Evolutionary conservation across 805 yeast species (phyloP), one percentile per base, ranked within the genome.

Genomic region (Sugiyamaella americana): DNA sequence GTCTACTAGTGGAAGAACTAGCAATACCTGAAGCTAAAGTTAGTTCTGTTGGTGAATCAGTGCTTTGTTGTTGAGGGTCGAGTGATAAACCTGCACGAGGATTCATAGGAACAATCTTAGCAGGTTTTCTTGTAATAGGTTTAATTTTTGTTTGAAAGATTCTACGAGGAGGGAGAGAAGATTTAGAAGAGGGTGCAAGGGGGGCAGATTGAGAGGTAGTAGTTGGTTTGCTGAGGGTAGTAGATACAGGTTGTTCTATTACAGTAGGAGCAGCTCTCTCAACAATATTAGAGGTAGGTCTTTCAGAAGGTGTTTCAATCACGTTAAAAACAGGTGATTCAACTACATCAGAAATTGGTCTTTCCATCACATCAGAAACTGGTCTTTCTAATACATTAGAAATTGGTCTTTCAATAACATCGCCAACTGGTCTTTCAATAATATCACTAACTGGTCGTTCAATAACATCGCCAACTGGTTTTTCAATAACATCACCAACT

Each of bases 281-380:
- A 26, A 51, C 41, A 23, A 21, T 19, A 32, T 49, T 50, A 18
- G 58, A 51, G 5, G 11, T 41, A 4, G 48, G 26, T 18, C 51
- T 29, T 4, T 78, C 74, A 8, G 39, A 19, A 4, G 48, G 19
- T 17, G 49, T 20, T 35, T 50, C 54, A 4, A 46, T 16, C 34
- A 51, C 40, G 29, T 51, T 50, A 21, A 26, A 24, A 11, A 51
- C 52, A 3, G 52, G 50, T n/a, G 44, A 3, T 10, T 17, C 44
- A 13, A 36, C 35, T 3, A 29, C 16, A 5, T 29, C 44, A 23
- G 39, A 22, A 11, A 16, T 65, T 8, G 75, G 47, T 44, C 68
- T 60, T 47, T 72, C 71, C 30, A 50, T 39, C 8, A 26, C 13
- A 30, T 53, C 52, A 21, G 57, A 48, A 5, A 78, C 74, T 8